phyloP scores from a whole-genome alignment of 2,329 filamentous ascomycete species.

The Onygena corvina region DNA sequence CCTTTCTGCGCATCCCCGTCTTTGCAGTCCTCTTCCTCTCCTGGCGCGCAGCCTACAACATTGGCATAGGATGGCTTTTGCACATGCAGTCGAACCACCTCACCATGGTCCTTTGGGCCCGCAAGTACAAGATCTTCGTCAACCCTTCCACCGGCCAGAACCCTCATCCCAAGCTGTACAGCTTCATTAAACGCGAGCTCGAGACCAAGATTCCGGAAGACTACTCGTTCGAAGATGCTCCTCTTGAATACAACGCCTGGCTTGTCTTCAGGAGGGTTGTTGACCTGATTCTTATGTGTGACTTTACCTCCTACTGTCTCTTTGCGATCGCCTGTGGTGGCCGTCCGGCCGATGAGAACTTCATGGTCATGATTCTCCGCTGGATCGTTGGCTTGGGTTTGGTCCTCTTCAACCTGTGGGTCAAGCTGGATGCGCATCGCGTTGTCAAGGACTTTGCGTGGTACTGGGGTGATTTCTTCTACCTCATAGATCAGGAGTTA shows the following conservation, averaged over 20 bases:
- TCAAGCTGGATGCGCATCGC: constrained; percentile 92
- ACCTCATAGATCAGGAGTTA: constrained; percentile 90
- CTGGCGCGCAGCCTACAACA: constrained; percentile 87
- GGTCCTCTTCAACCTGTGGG: constrained; percentile 93
- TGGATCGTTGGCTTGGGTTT: constrained; percentile 69
- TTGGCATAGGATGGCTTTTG: constrained; percentile 81
- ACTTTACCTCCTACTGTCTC: constrained; percentile 92
- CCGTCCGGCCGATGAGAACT: constrained; percentile 59
- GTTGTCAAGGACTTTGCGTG: constrained; percentile 98
- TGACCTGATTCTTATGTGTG: constrained; percentile 96
- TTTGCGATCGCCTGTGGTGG: constrained; percentile 83
- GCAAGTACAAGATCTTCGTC: constrained; percentile 75
- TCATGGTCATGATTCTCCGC: constrained; percentile 56
- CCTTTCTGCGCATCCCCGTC: constrained; percentile 55
- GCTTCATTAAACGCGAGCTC: constrained; percentile 73
- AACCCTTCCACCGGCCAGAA: constrained; percentile 69
- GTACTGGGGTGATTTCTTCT: constrained; percentile 99
- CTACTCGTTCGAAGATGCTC: constrained; percentile 85
- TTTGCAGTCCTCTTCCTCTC: constrained; percentile 79
- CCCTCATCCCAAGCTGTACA: constrained; percentile 69
- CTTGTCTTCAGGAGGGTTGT: constrained; percentile 89
- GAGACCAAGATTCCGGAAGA: constrained; percentile 90
- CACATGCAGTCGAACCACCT: constrained; percentile 82
- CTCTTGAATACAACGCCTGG: constrained; percentile 98
- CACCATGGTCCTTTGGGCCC: constrained; percentile 75